Evolutionary conservation across 768 basidiomycete genomes (phyloP).

Genomic region (Gyrodon lividus): DNA sequence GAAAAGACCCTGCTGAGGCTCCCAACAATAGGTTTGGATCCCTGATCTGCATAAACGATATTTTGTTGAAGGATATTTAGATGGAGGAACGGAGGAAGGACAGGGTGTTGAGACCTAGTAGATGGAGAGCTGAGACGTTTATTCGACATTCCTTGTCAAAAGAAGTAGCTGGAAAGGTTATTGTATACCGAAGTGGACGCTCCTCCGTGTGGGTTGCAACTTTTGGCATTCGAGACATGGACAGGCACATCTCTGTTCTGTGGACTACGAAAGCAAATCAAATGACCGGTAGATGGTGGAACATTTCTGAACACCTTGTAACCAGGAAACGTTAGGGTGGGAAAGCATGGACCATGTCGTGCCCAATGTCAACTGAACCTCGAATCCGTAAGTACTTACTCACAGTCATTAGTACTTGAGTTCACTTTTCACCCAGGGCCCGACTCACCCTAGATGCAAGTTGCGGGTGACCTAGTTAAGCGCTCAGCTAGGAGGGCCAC

Average conservation of each 20-base stretch:
- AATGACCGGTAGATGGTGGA: background rate
- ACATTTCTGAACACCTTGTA: slow-evolving; percentile 8
- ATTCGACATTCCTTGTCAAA: slow-evolving; percentile 8
- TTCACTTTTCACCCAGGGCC: no score
- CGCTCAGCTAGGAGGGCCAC: no score
- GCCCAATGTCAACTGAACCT: no score
- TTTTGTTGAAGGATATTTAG: slow-evolving; percentile 7
- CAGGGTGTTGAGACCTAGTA: slow-evolving; percentile 4
- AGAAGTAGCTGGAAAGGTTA: background rate
- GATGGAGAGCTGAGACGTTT: slow-evolving; percentile 6
- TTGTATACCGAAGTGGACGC: slow-evolving; percentile 2
- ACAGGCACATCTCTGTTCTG: background rate
- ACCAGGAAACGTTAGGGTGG: slow-evolving; percentile 10
- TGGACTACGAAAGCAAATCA: slow-evolving; percentile 3
- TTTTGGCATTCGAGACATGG: background rate
- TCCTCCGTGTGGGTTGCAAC: background rate
- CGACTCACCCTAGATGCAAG: no score
- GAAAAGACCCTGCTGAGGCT: slow-evolving; percentile 39
- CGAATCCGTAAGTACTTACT: no score
- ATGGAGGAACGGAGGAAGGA: slow-evolving; percentile 18
- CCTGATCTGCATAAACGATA: slow-evolving; percentile 28
- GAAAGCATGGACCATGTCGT: no score
- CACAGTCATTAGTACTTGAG: no score
- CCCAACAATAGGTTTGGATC: slow-evolving; percentile 32
- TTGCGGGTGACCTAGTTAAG: no score